These are phyloP conservation scores for Euphorbia pulcherrima DNA, from an alignment of 345 rosid species.

Conservation along the genomic window DNA sequence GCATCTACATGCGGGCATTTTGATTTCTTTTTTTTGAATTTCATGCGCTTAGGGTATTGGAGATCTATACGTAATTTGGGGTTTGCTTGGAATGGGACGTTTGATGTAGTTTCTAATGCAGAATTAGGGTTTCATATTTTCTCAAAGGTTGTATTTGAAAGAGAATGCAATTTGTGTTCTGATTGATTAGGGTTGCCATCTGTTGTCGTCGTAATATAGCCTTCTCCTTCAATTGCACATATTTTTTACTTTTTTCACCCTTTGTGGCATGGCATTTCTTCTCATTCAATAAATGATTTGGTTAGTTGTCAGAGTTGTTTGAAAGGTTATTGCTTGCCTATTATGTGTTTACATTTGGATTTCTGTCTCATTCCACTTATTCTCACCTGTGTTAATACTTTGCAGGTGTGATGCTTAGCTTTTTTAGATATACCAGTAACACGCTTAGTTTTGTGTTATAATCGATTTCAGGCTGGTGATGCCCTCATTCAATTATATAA, in stretches of 20 bases:
- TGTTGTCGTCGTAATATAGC: no score
- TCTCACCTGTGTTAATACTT: background rate
- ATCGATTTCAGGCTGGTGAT: conserved; percentile 76
- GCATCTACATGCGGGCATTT: background rate
- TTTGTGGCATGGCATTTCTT: background rate
- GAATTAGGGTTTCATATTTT: background rate
- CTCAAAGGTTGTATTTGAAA: background rate
- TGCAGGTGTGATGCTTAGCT: no score
- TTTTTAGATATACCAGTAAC: no score
- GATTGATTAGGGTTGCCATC: no score
- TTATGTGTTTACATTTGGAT: background rate
- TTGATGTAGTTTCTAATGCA: background rate
- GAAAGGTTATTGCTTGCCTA: background rate
- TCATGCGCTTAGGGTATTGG: background rate
- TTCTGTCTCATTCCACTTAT: background rate
- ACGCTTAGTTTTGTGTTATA: background rate
- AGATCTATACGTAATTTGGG: background rate
- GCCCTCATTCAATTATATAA: conserved; percentile 79
- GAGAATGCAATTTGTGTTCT: no score
- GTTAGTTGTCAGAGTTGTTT: background rate
- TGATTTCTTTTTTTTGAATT: conserved; percentile 6
- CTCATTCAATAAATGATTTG: no score
- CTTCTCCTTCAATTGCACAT: background rate
- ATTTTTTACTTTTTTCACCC: no score
- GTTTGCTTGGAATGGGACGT: background rate